Evolutionary conservation across 2,329 filamentous ascomycete species (phyloP).

Genomic region (Trichoderma endophyticum): DNA sequence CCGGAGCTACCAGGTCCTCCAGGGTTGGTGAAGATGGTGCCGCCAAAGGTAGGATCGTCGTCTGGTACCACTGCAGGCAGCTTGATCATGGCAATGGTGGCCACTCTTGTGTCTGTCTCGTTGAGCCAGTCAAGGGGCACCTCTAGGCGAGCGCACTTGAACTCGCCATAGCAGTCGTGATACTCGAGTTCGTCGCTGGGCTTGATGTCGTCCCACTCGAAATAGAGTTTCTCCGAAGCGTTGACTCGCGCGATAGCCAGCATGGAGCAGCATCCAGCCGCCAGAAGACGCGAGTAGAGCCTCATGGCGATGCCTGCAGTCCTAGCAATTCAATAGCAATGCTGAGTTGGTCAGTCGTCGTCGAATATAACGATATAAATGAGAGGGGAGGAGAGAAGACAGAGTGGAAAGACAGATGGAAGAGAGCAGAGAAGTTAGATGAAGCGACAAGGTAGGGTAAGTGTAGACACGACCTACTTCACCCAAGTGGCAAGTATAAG

Average conservation of each 20-base stretch:
- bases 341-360: background rate
- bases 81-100: slow-evolving; percentile 41
- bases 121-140: slow-evolving; percentile 45
- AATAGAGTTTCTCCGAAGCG: slow-evolving; percentile 15
- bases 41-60: slow-evolving; percentile 39
- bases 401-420: background rate
- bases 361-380: background rate
- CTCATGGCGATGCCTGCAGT: background rate
- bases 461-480: background rate
- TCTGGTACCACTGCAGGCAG: slow-evolving; percentile 39
- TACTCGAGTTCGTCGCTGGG: slow-evolving; percentile 38
- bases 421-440: background rate
- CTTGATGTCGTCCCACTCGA: slow-evolving; percentile 37
- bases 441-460: background rate
- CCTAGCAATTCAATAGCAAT: background rate
- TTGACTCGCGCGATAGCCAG: slow-evolving; percentile 40
- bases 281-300: slow-evolving; percentile 25
- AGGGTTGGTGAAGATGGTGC: slow-evolving; percentile 43
- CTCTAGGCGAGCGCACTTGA: slow-evolving; percentile 41
- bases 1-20: slow-evolving; percentile 46
- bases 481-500: background rate
- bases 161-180: slow-evolving; percentile 38
- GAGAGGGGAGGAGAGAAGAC: background rate
- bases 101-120: slow-evolving; percentile 27
- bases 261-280: slow-evolving; percentile 42